Conservation (phyloP, 139 green algal species). For the Gonium pectorale region DNA sequence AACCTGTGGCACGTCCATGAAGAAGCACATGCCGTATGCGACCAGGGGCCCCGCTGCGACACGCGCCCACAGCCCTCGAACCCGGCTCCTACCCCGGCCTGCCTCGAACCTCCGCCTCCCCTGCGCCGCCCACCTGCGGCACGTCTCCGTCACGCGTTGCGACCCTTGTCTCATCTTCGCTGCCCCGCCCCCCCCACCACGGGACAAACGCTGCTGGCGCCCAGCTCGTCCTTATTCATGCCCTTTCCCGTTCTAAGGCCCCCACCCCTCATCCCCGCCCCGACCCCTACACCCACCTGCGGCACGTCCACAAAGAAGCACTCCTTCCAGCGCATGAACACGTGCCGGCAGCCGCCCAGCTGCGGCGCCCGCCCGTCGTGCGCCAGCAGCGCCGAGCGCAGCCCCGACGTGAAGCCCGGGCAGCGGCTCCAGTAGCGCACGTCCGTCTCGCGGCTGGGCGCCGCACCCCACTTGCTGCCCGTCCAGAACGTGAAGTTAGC, state of each 20-base stretch:
- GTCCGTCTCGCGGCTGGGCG: conserved; percentile 8
- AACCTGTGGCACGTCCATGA: no score
- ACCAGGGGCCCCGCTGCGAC: background rate
- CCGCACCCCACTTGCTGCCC: conserved; percentile 27
- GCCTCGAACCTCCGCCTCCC: background rate
- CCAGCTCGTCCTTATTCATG: no score
- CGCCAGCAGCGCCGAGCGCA: background rate
- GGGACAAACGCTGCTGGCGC: no score
- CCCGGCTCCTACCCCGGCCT: background rate
- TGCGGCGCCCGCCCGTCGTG: background rate
- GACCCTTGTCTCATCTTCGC: no score
- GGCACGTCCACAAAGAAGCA: conserved; percentile 44
- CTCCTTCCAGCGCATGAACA: conserved; percentile 50
- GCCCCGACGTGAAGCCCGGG: conserved; percentile 5
- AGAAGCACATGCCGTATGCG: no score
- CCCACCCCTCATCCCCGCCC: background rate
- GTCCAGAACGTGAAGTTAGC: conserved; percentile 37
- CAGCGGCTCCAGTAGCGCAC: conserved; percentile 38
- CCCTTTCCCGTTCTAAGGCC: background rate
- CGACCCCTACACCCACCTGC: no score
- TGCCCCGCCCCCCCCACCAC: background rate
- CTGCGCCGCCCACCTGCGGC: background rate
- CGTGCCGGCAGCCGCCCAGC: background rate
- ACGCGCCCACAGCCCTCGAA: no score
- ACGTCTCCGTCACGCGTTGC: background rate